Base-by-base conservation (phyloP, 371 early-diverging fungal species). In the Rhizomucor miehei region DNA sequence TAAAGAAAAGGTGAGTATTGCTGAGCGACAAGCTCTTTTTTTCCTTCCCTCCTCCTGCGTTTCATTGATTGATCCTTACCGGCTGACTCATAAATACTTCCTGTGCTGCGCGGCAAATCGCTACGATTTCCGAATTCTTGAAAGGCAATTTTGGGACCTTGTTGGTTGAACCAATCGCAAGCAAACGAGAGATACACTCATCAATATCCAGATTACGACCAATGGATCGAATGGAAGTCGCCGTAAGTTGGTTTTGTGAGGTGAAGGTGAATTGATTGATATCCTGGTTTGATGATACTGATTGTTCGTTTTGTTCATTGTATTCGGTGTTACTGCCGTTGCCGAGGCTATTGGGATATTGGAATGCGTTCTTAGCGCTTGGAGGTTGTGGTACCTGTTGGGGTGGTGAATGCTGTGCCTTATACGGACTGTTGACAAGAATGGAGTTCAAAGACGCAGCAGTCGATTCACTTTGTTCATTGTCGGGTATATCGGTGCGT, bases 1-100 rank as follows among this genome's bases (percentile, higher is more conserved):
- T 41, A 23, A 4, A 19, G 24, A 23, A 3, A 24, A 24, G 1
- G 14, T 17, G 5, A 17, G 34, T 13, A 4, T 10, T 1, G 3
- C n/a, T 50, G 14, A 24, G 11, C 29, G n/a, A n/a, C 44, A 29
- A 52, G 34, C 20, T 39, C 46, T 52, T 16, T 23, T 40, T 24
- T 19, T 6, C 24, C 34, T 41, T 3, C 3, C 10, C 43, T 41
- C 43, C 43, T 41, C 20, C 43, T 10, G 43, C 11, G 43, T 20
- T 25, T 23, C 48, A 20, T 47, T 47, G 29, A 14, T 13, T n/a
- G 16, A 5, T 14, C 37, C 53, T 52, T 62, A 66, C 66, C 8
- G 95, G 93, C 70, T 98, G 97, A 54, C 81, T 79, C 68, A 96
- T 59, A 60, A 96, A 89, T 19, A 97, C 83, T 56, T 93, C 92